These are phyloP conservation scores for Ammopiptanthus mongolicus DNA, from an alignment of 306 rosid species.

Conservation along the genomic window DNA sequence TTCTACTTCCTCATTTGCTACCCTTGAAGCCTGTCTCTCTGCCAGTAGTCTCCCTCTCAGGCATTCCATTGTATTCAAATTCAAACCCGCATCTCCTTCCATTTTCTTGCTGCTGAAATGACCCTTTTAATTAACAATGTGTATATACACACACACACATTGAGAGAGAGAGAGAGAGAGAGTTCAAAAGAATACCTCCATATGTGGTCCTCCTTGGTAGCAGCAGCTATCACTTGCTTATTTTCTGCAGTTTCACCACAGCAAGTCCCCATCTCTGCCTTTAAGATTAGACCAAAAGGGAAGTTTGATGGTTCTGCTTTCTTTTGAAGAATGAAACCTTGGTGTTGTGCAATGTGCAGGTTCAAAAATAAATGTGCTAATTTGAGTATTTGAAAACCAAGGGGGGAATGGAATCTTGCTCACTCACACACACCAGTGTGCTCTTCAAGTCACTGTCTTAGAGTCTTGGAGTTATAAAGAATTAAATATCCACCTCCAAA, in stretches of 20 bases:
- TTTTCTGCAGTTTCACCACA: constrained; percentile 15
- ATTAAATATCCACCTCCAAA: constrained; percentile 33
- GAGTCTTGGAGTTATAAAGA: constrained; percentile 15
- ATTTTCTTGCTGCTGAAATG: constrained; percentile 40
- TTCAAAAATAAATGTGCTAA: constrained; percentile 29
- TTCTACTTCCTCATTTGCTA: constrained; percentile 62
- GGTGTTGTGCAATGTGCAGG: not conserved
- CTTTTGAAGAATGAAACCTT: constrained; percentile 13
- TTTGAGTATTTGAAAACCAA: constrained; percentile 26
- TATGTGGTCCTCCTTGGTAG: constrained; percentile 29
- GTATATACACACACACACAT: not conserved
- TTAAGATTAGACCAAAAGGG: constrained; percentile 29
- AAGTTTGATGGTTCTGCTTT: not conserved
- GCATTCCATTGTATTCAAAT: constrained; percentile 58
- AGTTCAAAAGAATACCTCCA: constrained; percentile 42
- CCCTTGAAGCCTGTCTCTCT: constrained; percentile 81
- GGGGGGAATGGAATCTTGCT: constrained; percentile 32
- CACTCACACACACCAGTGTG: not conserved
- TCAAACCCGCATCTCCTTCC: constrained; percentile 50
- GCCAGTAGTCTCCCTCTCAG: constrained; percentile 86
- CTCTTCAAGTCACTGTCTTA: constrained; percentile 20
- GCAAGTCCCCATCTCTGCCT: constrained; percentile 23
- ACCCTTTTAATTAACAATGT: constrained; percentile 32
- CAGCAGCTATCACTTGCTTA: constrained; percentile 22
- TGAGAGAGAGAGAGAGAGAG: constrained; percentile 14